A percentile compares a stretch with the other conserved stretches of the same genome.
Evolutionary conservation across 177 flowering plant genomes (phyloP).

Genomic region (Tripterygium wilfordii): DNA sequence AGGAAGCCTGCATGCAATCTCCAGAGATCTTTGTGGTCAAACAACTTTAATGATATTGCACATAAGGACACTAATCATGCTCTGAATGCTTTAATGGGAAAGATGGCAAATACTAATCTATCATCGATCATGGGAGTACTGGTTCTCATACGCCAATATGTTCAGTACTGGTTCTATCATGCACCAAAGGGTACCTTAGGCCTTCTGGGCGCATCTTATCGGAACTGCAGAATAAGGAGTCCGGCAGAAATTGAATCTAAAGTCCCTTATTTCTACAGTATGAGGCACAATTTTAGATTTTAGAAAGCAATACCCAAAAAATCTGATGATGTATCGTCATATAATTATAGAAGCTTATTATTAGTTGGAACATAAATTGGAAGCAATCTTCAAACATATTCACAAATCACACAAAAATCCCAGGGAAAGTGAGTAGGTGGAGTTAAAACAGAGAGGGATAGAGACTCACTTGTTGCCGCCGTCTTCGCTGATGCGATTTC

Average conservation of each 20-base stretch:
- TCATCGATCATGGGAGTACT: constrained; percentile 98
- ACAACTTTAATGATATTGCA: constrained; percentile 26
- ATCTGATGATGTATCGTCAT: no score
- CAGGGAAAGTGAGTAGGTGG: no score
- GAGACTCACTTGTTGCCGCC: constrained; percentile 80
- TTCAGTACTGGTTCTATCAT: constrained; percentile 94
- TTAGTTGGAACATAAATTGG: no score
- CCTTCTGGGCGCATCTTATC: no score
- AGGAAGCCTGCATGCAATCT: constrained; percentile 33
- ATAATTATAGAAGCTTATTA: no score
- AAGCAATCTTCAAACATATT: no score
- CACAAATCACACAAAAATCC: no score
- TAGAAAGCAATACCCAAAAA: no score
- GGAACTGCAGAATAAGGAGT: no score
- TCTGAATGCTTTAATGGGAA: constrained; percentile 30
- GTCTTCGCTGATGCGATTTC: constrained; percentile 84
- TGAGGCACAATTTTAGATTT: no score
- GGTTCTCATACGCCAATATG: constrained; percentile 97
- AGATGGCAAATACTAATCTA: constrained; percentile 72
- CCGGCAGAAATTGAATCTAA: no score
- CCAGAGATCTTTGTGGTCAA: constrained; percentile 62
- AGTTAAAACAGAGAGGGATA: constrained; percentile 1
- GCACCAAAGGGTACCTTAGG: constrained; percentile 99
- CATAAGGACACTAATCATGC: constrained; percentile 38
- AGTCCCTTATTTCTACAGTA: no score